phyloP scores from a whole-genome alignment of 164 flowering plant species.

The Echeveria elegans region DNA sequence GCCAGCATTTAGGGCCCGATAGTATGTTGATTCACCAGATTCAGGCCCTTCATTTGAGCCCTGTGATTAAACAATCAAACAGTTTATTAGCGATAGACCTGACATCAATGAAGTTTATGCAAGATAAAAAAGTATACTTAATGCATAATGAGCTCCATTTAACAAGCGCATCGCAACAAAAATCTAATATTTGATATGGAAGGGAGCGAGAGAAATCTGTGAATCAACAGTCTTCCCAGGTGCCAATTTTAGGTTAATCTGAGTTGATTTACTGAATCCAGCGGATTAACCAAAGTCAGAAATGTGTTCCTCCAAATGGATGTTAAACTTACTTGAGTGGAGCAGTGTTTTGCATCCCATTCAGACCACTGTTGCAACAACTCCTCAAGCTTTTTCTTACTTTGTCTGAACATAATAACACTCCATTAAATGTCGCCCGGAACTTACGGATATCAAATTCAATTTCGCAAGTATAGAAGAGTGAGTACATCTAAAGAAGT shows the following conservation, averaged over 20 bases:
- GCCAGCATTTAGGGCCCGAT: conserved; percentile 76
- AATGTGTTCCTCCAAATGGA: not conserved
- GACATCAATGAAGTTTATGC: not conserved
- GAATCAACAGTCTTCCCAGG: not conserved
- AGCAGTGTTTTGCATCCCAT: conserved; percentile 60
- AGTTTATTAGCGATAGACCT: not conserved
- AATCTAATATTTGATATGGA: not conserved
- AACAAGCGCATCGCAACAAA: not conserved
- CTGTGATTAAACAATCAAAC: conserved; percentile 22
- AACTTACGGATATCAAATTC: not conserved
- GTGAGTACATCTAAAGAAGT: not conserved
- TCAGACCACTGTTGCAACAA: conserved; percentile 80
- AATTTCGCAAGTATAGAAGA: not conserved
- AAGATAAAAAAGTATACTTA: not conserved
- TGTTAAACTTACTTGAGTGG: conserved; percentile 32
- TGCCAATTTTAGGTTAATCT: not conserved
- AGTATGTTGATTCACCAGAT: conserved; percentile 79
- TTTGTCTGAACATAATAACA: conserved; percentile 14
- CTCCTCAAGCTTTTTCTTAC: conserved; percentile 70
- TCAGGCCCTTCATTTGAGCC: conserved; percentile 40
- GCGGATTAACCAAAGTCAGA: not conserved
- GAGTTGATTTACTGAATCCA: not conserved
- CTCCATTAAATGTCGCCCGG: not conserved
- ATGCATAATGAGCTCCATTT: not conserved
- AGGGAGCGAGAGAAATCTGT: not conserved